A percentile compares a stretch with the other conserved stretches of the same genome.
Evolutionary conservation across 108 stramenopile genomes (phyloP).

Genomic region (Nitzschia palea): DNA sequence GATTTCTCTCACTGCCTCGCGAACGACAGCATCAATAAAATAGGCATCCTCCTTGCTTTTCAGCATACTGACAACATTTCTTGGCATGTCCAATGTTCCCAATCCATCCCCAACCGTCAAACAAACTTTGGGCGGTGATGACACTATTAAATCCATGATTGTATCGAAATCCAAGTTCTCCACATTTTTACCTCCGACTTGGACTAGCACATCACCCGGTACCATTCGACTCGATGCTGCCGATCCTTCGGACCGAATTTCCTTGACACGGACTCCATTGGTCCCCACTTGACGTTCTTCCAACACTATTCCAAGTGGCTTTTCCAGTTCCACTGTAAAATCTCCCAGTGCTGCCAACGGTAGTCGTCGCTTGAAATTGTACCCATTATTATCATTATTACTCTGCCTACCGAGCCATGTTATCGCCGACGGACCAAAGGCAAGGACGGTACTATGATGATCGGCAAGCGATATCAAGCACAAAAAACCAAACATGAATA

Average conservation of each 20-base stretch:
- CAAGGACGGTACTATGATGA: too few species aligned
- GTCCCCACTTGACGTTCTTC: slow-evolving; percentile 20
- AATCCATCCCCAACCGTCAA: slow-evolving; percentile 33
- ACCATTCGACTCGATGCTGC: slow-evolving; percentile 20
- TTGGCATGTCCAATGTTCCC: slow-evolving; percentile 36
- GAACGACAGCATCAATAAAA: slow-evolving; percentile 30
- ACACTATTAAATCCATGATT: slow-evolving; percentile 35
- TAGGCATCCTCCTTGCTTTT: slow-evolving; percentile 30
- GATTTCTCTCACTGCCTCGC: slow-evolving; percentile 30
- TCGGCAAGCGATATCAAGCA: too few species aligned
- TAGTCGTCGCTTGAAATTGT: too few species aligned
- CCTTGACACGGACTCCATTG: slow-evolving; percentile 27
- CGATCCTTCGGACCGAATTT: slow-evolving; percentile 10
- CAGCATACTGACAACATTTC: slow-evolving; percentile 26
- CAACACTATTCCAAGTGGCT: slow-evolving; percentile 40
- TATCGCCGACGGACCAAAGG: too few species aligned
- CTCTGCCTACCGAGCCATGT: too few species aligned
- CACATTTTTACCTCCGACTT: slow-evolving; percentile 23
- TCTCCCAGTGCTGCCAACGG: slow-evolving; percentile 32
- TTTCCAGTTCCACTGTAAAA: slow-evolving; percentile 27
- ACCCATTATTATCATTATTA: too few species aligned
- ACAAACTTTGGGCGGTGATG: not conserved
- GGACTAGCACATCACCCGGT: slow-evolving; percentile 23
- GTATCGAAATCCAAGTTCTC: slow-evolving; percentile 27
- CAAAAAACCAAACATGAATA: too few species aligned